These are phyloP conservation scores for Fraxinus greggii DNA, from an alignment of 305 asterid species.

Conservation along the genomic window DNA sequence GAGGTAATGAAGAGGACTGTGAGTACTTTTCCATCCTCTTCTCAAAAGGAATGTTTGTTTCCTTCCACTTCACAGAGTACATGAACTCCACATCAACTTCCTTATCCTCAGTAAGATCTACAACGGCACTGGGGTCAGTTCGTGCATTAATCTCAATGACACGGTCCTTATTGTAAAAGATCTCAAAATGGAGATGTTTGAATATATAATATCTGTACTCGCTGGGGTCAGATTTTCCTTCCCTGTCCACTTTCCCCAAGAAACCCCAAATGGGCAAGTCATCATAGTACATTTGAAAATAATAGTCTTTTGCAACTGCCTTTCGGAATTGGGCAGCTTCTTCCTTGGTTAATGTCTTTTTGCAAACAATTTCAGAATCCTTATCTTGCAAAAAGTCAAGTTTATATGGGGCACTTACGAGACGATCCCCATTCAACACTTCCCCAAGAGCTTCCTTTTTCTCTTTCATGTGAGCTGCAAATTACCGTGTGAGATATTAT, in stretches of 20 bases:
- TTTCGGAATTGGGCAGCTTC: constrained; percentile 62
- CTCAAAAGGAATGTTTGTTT: constrained; percentile 55
- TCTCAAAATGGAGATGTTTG: constrained; percentile 78
- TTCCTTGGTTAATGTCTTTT: constrained; percentile 48
- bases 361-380: constrained; percentile 69
- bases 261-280: constrained; percentile 91
- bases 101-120: constrained; percentile 70
- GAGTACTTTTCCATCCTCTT: constrained; percentile 82
- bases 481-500: not conserved
- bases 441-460: constrained; percentile 89
- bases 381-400: constrained; percentile 67
- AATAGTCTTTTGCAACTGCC: constrained; percentile 77
- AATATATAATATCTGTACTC: constrained; percentile 72
- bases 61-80: constrained; percentile 75
- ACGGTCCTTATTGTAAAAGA: constrained; percentile 61
- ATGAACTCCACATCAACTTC: constrained; percentile 71
- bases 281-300: constrained; percentile 89
- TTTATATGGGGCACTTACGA: constrained; percentile 79
- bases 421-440: constrained; percentile 83
- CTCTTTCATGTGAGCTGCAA: constrained; percentile 63
- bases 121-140: constrained; percentile 70
- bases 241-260: constrained; percentile 76
- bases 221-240: constrained; percentile 69
- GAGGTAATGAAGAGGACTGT: constrained; percentile 73
- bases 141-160: constrained; percentile 81